Evolutionary conservation across 1,139 yeast species (phyloP), one percentile per base, ranked within the genome.

Genomic region (Yamadazyma conglobata): DNA sequence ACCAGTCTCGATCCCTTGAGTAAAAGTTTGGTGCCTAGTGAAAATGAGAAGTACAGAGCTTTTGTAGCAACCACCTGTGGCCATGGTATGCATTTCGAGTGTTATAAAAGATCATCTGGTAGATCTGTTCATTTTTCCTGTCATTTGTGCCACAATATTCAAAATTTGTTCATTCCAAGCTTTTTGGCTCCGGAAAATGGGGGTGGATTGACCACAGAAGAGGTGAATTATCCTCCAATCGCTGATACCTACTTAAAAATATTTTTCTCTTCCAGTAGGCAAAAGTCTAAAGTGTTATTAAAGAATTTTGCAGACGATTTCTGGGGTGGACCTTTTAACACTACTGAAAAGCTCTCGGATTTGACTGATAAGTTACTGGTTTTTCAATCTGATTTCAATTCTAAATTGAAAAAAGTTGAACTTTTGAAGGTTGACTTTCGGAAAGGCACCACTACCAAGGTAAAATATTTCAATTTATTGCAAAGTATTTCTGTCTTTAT

Each of bases 41-140:
- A 19, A 8, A 13, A 7, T 8, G 6, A 8, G 28, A 23, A 30
- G 16, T 37, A 43, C 31, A 42, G 42, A 28, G 53, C 56, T 7
- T 36, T 58, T 22, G 77, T 75, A 4, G 58, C 71, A 11, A 60
- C 73, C 3, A 77, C 85, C 3, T 82, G 91, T 58, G 79, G 83
- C 14, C 93, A 82, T 54, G 78, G 77, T 7, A 70, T 81, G 58
- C 93, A 82, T 51, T 66, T 58, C 39, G 46, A 53, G 10, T 83
- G 93, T 51, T 75, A 67, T 48, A 53, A 48, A 16, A 35, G 48
- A 47, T 48, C 56, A 51, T 51, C 61, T 42, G 52, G 52, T 22
- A 50, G 41, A 48, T 35, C 39, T 10, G 39, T 31, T 52, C 47
- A 61, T 50, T 43, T 68, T 36, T 60, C 70, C 3, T 81, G 89